These are phyloP conservation scores for Prunus salicina DNA, from an alignment of 306 rosid genomes.

Conservation along the genomic window DNA sequence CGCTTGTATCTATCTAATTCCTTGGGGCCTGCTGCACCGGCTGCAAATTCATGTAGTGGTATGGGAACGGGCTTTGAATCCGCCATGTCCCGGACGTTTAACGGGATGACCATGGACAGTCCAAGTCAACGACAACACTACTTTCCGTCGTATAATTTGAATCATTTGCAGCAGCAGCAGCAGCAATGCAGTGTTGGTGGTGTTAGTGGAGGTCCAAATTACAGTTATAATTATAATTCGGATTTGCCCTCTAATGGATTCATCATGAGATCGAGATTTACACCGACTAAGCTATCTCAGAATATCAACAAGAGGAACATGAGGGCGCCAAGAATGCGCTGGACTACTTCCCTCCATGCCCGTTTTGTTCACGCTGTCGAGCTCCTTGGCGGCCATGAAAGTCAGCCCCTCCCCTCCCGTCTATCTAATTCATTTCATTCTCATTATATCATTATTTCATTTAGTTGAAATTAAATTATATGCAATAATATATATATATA, in stretches of 20 bases:
- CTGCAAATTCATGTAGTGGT: not conserved
- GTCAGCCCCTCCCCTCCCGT: constrained; percentile 24
- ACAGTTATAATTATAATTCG: constrained; percentile 9
- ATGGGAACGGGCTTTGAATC: constrained; percentile 25
- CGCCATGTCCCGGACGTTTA: constrained; percentile 33
- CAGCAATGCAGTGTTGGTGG: constrained; percentile 12
- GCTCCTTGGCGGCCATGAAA: constrained; percentile 97
- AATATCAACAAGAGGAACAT: constrained; percentile 46
- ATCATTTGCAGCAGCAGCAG: constrained; percentile 13
- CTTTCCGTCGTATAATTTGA: constrained; percentile 16
- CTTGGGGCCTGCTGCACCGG: constrained; percentile 5
- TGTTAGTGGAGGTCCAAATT: constrained; percentile 18
- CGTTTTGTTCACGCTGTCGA: constrained; percentile 90
- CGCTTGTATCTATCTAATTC: constrained; percentile 23
- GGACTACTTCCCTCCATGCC: constrained; percentile 90
- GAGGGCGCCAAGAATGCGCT: constrained; percentile 96
- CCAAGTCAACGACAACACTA: constrained; percentile 24
- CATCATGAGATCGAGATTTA: constrained; percentile 44
- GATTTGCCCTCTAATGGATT: constrained; percentile 48
- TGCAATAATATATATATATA: too few relatives aligned
- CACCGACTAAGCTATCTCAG: constrained; percentile 44
- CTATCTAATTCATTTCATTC: not conserved
- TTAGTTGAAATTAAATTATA: not conserved
- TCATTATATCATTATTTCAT: not conserved
- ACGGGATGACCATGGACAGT: constrained; percentile 49